Conservation (phyloP, 2,329 filamentous ascomycete genomes). For the Ophiostoma fasciatum region DNA sequence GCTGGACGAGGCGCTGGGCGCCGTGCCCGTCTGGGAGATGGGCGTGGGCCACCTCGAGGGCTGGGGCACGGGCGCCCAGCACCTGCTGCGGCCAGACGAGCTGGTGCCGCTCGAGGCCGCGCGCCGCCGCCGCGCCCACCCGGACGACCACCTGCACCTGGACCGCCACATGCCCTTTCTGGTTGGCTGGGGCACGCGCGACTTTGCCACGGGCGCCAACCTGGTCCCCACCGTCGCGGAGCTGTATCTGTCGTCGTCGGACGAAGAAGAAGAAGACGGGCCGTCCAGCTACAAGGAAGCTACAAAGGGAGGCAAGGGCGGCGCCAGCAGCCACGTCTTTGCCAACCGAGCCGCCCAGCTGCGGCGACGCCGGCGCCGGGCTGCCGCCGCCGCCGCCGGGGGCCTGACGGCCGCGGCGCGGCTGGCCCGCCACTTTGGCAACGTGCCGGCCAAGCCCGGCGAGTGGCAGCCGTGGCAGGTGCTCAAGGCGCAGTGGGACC, state of each 20-base stretch:
- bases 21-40: slow-evolving; percentile 35
- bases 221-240: slow-evolving; percentile 23
- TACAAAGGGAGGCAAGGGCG: neutral
- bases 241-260: slow-evolving; percentile 36
- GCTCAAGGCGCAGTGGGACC: slow-evolving; percentile 28
- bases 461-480: slow-evolving; percentile 31
- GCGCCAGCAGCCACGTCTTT: too few relatives aligned
- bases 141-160: slow-evolving; percentile 33
- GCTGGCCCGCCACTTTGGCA: slow-evolving; percentile 16
- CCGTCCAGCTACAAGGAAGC: neutral
- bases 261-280: slow-evolving; percentile 11
- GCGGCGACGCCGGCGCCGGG: slow-evolving; percentile 5
- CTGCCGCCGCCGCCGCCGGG: slow-evolving; percentile 29
- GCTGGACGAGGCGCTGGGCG: slow-evolving; percentile 24
- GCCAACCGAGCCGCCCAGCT: neutral
- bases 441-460: slow-evolving; percentile 16
- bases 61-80: slow-evolving; percentile 32
- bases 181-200: slow-evolving; percentile 47
- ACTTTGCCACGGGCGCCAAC: slow-evolving; percentile 31
- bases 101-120: slow-evolving; percentile 41
- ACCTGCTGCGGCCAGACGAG: slow-evolving; percentile 42
- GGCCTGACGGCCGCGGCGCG: slow-evolving; percentile 14
- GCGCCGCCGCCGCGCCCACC: slow-evolving; percentile 19
- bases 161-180: slow-evolving; percentile 34
- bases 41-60: slow-evolving; percentile 40